Base-by-base conservation (phyloP, 139 green algal species). In the Monoraphidium neglectum region DNA sequence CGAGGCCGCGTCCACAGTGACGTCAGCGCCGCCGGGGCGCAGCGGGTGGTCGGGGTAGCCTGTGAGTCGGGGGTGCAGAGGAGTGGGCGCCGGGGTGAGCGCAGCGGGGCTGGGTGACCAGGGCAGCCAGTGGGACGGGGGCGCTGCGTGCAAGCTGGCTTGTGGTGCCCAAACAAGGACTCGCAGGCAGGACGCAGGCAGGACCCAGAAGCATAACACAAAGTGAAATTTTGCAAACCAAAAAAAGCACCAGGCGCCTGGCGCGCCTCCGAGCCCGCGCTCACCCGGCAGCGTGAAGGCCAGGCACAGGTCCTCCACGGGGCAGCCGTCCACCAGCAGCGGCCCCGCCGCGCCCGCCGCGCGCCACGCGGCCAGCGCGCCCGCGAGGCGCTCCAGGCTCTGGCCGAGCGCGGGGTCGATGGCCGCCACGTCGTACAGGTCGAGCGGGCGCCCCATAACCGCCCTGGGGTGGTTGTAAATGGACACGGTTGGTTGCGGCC, bases 241-340 rank as follows among this genome's bases (percentile, higher is more conserved):
- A 8, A 15, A n/a, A 71, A 5, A 10, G 37, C 10, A 18, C 40
- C 16, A 71, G 49, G 4, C 3, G 21, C 8, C 5, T 40, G 61
- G 23, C 40, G n/a, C n/a, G 15, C 4, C n/a, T 8, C 21, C 4
- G n/a, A 56, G 6, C 49, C 30, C n/a, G 35, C 28, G 30, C 54
- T 8, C 43, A 86, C 94, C 95, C 23, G 96, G 96, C 57, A 99
- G 84, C 13, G 91, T 94, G 83, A 97, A 99, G 28, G 88, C 87
- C n/a, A 99, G 92, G 86, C 90, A 98, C 35, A 99, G 86, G 77
- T 98, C 96, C 37, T 94, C 88, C 32, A 98, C 70, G 10, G 87
- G 36, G n/a, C 80, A 76, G 40, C 91, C 95, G 61, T 96, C 90
- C 4, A 98, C 77, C 28, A 87, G 57, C 53, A 97, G 46, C 2